These are phyloP conservation scores for Penicillium vulpinum DNA, from an alignment of 2,329 filamentous ascomycete genomes.

Conservation along the genomic window DNA sequence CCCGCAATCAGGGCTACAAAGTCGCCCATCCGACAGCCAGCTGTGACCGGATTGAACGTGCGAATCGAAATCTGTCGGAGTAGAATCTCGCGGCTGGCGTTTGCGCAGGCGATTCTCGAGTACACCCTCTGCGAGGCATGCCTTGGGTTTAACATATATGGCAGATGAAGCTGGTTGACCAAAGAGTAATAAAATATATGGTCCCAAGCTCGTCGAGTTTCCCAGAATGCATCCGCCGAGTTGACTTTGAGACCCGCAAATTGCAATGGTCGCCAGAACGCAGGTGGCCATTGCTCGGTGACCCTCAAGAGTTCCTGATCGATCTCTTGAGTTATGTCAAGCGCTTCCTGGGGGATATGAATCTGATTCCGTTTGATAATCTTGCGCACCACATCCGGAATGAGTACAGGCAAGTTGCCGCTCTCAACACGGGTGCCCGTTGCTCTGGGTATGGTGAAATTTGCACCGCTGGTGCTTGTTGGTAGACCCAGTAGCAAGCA, in stretches of 20 bases:
- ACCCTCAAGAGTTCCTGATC: conserved; percentile 37
- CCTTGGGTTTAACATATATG: conserved; percentile 32
- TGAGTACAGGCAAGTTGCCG: conserved; percentile 19
- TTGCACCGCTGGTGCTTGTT: conserved; percentile 25
- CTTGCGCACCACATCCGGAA: conserved; percentile 33
- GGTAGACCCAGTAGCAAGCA: conserved; percentile 44
- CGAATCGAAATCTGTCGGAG: conserved; percentile 39
- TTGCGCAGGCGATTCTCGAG: conserved; percentile 40
- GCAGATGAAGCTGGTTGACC: conserved; percentile 44
- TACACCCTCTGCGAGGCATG: conserved; percentile 32
- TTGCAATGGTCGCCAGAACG: conserved; percentile 41
- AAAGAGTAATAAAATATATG: conserved; percentile 45
- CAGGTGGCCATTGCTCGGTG: conserved; percentile 32
- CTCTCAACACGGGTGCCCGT: not conserved
- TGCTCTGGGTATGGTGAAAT: conserved; percentile 15
- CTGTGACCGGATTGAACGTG: conserved; percentile 29
- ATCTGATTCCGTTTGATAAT: conserved; percentile 44
- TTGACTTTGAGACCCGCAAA: conserved; percentile 17
- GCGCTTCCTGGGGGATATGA: conserved; percentile 20
- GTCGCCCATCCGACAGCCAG: conserved; percentile 39
- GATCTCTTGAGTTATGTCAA: conserved; percentile 31
- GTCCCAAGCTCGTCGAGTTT: conserved; percentile 35
- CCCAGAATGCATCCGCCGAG: conserved; percentile 23
- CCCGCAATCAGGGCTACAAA: conserved; percentile 42
- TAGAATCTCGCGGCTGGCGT: conserved; percentile 43